Evolutionary conservation across 2,329 filamentous ascomycete species (phyloP), one percentile per base, ranked within the genome.

Genomic region (Sclerotinia spermophila): DNA sequence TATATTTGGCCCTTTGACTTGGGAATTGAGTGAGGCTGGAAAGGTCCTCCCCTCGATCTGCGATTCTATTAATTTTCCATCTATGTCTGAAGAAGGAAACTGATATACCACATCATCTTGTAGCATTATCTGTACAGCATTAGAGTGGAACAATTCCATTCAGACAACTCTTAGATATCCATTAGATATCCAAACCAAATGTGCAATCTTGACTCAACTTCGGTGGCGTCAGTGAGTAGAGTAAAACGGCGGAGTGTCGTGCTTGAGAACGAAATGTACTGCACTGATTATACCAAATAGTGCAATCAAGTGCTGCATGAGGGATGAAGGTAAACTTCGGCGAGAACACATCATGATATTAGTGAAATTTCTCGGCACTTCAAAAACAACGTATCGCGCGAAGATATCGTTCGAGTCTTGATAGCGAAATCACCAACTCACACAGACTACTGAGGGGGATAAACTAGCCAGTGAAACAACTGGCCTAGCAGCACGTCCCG

Each of bases 221-320:
- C 24, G 70, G 72, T 67, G 48, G 40, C 24, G 27, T 72, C 1
- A 19, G 62, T 24, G 33, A 38, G 48, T 69, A 7, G 51, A 38
- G 59, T 33, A 42, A 13, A 65, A 5, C 48, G 35, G 2, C 38
- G 67, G 24, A 44, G 38, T 42, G 67, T 30, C 15, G 44, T 42
- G 6, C 27, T 68, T 13, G 48, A 33, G 10, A 13, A 48, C 33
- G 65, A 73, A 30, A 8, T 44, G 11, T 74, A 71, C 42, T 74
- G 73, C n/a, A 21, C 44, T 11, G 73, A 70, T 68, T 73, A 71
- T 33, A 71, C 27, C 27, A 59, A 71, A 13, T 69, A 74, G 58
- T 74, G 67, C 27, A 66, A 45, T 51, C 17, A 40, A 21, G 69
- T 69, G 1, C 30, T 72, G 21, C 53, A 73, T 40, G 72, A 72